Evolutionary conservation across 2,329 filamentous ascomycete genomes (phyloP).

Genomic region (Mariannaea elegans): DNA sequence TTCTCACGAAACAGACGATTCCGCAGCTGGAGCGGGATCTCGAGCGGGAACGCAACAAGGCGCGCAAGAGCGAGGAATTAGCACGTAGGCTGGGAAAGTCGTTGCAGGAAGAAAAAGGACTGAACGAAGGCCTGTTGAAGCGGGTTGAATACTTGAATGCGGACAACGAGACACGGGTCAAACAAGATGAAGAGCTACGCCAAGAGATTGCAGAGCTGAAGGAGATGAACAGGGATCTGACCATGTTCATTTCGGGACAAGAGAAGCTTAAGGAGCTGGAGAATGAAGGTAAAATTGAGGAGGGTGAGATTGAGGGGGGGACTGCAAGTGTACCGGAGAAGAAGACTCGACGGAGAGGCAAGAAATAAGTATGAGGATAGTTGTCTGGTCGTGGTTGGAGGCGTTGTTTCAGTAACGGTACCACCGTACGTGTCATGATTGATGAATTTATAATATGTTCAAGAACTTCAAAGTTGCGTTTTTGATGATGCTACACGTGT

Average conservation of each 20-base stretch:
- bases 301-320: constrained; percentile 79
- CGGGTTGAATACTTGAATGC: constrained; percentile 79
- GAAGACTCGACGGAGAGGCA: constrained; percentile 64
- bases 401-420: too few relatives aligned
- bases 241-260: constrained; percentile 85
- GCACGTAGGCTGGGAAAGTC: constrained; percentile 79
- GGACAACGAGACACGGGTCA: constrained; percentile 66
- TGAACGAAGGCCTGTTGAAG: constrained; percentile 82
- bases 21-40: constrained; percentile 77
- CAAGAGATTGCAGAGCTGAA: constrained; percentile 76
- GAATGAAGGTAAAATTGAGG: constrained; percentile 64
- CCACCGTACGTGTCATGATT: too few relatives aligned
- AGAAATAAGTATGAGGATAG: constrained; percentile 33
- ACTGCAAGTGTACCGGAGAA: constrained; percentile 72
- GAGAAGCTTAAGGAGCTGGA: constrained; percentile 80
- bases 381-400: too few relatives aligned
- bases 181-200: constrained; percentile 65
- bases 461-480: too few relatives aligned
- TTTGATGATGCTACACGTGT: too few relatives aligned
- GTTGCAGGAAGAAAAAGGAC: constrained; percentile 85
- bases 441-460: too few relatives aligned
- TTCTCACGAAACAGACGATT: constrained; percentile 65
- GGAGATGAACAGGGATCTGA: constrained; percentile 87
- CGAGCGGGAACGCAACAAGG: constrained; percentile 72
- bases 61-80: constrained; percentile 76